Base-by-base conservation (phyloP, 306 rosid genomes). In the Carpinus fangiana region DNA sequence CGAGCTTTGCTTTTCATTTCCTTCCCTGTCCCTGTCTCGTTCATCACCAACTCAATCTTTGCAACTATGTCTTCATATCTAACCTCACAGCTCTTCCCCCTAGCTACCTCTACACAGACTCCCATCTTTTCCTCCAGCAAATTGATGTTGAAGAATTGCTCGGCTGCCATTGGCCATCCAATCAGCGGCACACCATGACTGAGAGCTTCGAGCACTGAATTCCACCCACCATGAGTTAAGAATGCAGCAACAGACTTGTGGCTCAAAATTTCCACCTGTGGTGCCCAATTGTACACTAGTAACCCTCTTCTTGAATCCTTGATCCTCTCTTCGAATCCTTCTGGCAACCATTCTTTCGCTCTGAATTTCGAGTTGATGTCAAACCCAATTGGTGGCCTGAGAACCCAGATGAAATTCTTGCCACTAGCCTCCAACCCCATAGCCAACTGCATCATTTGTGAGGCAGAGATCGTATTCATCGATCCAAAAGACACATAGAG, bases 91-190 rank as follows among this genome's bases (percentile, higher is more conserved):
- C 73, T 82, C 83, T 84, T 89, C 76, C 93, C 95, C 77, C 95
- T 89, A 0, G 88, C 97, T 21, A 87, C 87, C 82, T 92, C 97
- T n/a, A 89, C 79, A 46, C 93, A 90, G 20, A 89, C 89, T 9
- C 95, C 97, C 14, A 89, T 41, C 59, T 89, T 86, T 28, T 88
- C 84, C 56, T 84, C 87, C 85, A 90, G 69, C 8, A 84, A 4
- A 79, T 81, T 89, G 12, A 72, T 81, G 23, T 87, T 90, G 70
- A 60, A 92, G 54, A 90, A 90, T 80, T 92, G 97, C 75, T 92
- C 95, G 4, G 90, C 90, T 7, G 95, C 97, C 93, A 88, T 78
- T 0, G 93, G 89, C 95, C 97, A 92, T 34, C 95, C 97, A 0
- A 92, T 84, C 75, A 92, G 61, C 12, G 97, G 92, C n/a, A 89